phyloP scores from a whole-genome alignment of 148 eudicot genomes.

The Amaranthus palmeri region DNA sequence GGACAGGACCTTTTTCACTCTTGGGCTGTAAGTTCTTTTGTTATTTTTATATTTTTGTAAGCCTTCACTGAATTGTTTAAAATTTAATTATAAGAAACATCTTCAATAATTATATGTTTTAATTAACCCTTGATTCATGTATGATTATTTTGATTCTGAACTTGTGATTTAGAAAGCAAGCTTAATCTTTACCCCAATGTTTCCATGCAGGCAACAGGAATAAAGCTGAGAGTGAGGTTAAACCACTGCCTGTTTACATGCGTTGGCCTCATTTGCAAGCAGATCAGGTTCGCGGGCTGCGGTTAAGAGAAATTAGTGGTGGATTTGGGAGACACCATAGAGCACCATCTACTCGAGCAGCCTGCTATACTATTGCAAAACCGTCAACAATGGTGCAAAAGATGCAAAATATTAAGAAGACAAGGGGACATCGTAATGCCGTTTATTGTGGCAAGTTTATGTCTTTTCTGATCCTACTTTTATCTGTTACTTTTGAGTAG shows the following conservation, averaged over 20 bases:
- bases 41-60: conserved; percentile 9
- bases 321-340: conserved; percentile 93
- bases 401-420: conserved; percentile 73
- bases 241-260: conserved; percentile 53
- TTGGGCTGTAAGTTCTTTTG: conserved; percentile 46
- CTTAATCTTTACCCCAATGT: neutral
- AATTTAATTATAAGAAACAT: neutral
- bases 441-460: conserved; percentile 83
- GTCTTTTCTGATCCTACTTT: conserved; percentile 2
- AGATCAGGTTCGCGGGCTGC: conserved; percentile 81
- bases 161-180: neutral
- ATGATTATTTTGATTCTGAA: neutral
- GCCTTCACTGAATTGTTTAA: neutral
- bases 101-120: neutral
- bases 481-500: neutral
- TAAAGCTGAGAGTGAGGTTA: conserved; percentile 28
- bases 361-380: conserved; percentile 87
- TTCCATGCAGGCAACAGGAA: conserved; percentile 49
- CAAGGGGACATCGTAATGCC: conserved; percentile 88
- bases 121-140: neutral
- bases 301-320: conserved; percentile 94
- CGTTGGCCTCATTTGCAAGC: conserved; percentile 95
- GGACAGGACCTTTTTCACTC: conserved; percentile 89
- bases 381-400: conserved; percentile 95
- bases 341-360: conserved; percentile 83